Conservation (phyloP, 225 moss, liverwort and hornwort species). For the Climacium dendroides region DNA sequence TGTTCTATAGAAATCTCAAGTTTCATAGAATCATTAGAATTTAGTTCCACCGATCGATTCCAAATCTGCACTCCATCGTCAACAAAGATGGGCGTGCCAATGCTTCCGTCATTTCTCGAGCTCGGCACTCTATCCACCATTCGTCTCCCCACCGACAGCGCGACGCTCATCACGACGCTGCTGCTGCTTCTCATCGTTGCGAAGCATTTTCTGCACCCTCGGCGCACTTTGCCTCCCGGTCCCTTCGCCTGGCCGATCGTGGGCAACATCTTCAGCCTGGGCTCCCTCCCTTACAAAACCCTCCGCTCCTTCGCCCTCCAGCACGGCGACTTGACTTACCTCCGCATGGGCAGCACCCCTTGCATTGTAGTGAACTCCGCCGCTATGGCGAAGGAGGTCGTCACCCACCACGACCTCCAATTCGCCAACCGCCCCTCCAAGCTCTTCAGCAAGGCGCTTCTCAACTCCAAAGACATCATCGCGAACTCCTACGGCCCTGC, state of each 20-base stretch:
- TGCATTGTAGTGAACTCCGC: conserved; percentile 38
- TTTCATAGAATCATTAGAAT: not conserved
- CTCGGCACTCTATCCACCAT: not conserved
- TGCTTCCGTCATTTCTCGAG: not conserved
- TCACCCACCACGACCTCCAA: conserved; percentile 18
- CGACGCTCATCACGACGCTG: not conserved
- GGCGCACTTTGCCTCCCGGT: conserved; percentile 16
- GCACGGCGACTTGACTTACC: conserved; percentile 25
- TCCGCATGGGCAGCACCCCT: conserved; percentile 31
- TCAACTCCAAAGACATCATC: conserved; percentile 13
- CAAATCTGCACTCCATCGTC: not conserved
- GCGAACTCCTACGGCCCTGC: conserved; percentile 3
- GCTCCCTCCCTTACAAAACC: conserved; percentile 11
- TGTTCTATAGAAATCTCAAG: not conserved
- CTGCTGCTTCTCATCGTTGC: not conserved
- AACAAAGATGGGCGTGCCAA: not conserved
- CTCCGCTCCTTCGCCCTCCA: conserved; percentile 6
- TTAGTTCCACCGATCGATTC: not conserved
- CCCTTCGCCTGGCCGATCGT: conserved; percentile 40
- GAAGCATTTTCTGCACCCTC: not conserved
- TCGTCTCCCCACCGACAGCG: not conserved
- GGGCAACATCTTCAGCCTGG: conserved; percentile 24
- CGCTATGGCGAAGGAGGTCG: conserved; percentile 20
- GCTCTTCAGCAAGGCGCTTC: conserved; percentile 3
- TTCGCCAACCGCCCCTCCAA: conserved; percentile 22